phyloP scores from a whole-genome alignment of 1,139 yeast genomes.

The Sugiyamaella xylanicola region DNA sequence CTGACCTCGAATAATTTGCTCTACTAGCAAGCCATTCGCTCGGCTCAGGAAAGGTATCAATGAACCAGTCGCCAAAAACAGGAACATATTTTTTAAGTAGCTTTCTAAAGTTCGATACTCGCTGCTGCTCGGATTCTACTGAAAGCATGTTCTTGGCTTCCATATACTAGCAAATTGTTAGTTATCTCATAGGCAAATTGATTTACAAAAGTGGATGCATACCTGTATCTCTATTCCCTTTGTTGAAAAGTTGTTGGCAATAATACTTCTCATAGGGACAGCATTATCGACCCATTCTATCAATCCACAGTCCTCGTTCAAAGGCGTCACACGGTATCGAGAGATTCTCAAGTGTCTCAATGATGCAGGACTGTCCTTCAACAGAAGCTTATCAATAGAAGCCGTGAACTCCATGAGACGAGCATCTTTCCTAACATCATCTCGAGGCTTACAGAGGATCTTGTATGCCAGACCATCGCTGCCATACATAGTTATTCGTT shows the following conservation, averaged over 20 bases:
- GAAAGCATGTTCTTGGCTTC: slow-evolving; percentile 24
- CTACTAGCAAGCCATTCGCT: slow-evolving; percentile 83
- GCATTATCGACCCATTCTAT: slow-evolving; percentile 93
- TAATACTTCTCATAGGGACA: slow-evolving; percentile 71
- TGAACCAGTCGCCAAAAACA: slow-evolving; percentile 81
- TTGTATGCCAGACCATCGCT: slow-evolving; percentile 73
- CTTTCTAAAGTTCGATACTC: slow-evolving; percentile 27
- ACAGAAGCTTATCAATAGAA: slow-evolving; percentile 74
- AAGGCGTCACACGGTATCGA: slow-evolving; percentile 86
- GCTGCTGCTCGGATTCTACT: slow-evolving; percentile 21
- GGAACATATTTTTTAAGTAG: slow-evolving; percentile 57
- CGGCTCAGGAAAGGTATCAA: slow-evolving; percentile 89
- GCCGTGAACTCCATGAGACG: slow-evolving; percentile 91
- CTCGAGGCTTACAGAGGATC: slow-evolving; percentile 79
- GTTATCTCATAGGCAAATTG: no score
- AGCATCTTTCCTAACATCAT: slow-evolving; percentile 94
- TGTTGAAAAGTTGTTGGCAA: slow-evolving; percentile 49
- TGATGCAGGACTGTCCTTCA: slow-evolving; percentile 68
- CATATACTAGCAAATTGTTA: slow-evolving; percentile 6
- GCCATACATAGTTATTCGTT: slow-evolving; percentile 74
- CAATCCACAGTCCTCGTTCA: slow-evolving; percentile 84
- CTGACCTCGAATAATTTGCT: slow-evolving; percentile 69
- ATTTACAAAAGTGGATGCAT: no score
- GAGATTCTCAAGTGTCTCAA: slow-evolving; percentile 70
- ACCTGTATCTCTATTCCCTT: slow-evolving; percentile 43